Evolutionary conservation across 148 eudicot species (phyloP).

Genomic region (Pharnaceum exiguum): DNA sequence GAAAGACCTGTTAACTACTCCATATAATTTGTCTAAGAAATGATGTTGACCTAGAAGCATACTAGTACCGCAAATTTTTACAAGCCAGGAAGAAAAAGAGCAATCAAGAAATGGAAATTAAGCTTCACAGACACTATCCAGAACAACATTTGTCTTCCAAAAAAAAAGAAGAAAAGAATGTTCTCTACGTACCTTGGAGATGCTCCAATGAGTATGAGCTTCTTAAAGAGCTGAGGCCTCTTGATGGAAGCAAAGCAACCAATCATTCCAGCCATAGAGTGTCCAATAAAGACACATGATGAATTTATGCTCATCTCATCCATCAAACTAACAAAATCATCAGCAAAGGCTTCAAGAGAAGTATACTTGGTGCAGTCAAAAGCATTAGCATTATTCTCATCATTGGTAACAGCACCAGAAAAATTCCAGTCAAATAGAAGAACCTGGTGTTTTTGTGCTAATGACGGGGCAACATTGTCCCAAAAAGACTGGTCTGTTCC

Average conservation of each 20-base stretch:
- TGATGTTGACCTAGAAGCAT: too few species aligned
- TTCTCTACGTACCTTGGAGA: conserved; percentile 57
- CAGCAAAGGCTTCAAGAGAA: conserved; percentile 57
- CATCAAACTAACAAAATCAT: conserved; percentile 56
- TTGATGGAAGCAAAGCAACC: conserved; percentile 87
- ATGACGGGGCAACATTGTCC: conserved; percentile 58
- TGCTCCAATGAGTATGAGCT: conserved; percentile 63
- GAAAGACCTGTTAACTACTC: too few species aligned
- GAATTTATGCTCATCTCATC: conserved; percentile 66
- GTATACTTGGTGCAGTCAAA: conserved; percentile 45
- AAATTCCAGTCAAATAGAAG: conserved; percentile 77
- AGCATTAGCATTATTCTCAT: neutral
- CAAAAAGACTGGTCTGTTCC: conserved; percentile 78
- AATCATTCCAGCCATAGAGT: conserved; percentile 83
- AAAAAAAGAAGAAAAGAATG: neutral
- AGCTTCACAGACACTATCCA: too few species aligned
- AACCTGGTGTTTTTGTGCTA: conserved; percentile 39
- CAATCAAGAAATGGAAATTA: too few species aligned
- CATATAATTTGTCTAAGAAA: too few species aligned
- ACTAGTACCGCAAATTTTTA: too few species aligned
- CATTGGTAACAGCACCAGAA: conserved; percentile 36
- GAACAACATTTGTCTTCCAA: neutral
- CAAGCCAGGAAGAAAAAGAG: too few species aligned
- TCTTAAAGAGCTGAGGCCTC: conserved; percentile 68
- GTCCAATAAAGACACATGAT: conserved; percentile 58